Base-by-base conservation (phyloP, 164 flowering plant genomes). In the Berberis vulgaris region DNA sequence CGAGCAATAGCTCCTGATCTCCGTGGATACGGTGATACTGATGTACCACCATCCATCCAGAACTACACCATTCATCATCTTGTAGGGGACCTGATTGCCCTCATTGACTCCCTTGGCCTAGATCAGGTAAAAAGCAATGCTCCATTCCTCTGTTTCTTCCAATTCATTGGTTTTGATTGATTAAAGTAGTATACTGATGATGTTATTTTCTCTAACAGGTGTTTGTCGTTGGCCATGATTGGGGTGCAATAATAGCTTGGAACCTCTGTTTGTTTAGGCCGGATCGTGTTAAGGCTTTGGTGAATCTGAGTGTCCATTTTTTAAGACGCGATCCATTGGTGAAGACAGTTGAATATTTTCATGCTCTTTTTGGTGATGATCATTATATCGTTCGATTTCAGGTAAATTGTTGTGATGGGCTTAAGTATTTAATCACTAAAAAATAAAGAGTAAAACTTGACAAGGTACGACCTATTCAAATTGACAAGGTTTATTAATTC, bases 191-290 rank as follows among this genome's bases (percentile, higher is more conserved):
- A 26, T 26, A 26, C 4, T 59, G 45, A 13, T 50, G 13, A 3
- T 44, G 10, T 45, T 12, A 41, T 53, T 43, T 53, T 43, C 26
- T 26, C 26, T 26, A 0, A 5, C n/a, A 56, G 70, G 84, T 81
- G n/a, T 83, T 81, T 69, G 47, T 87, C 40, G 89, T 87, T 12
- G 89, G 83, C n/a, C 90, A 85, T 67, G 95, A 85, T 55, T 87
- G 88, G 90, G 90, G 95, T 0, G 90, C 94, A 1, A 11, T 61
- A 1, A 66, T 83, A 1, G 88, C 85, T n/a, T 87, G 94, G 94
- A 12, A 73, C 39, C 66, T 87, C 7, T 77, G 84, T 80, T 52
- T 77, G 77, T 69, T 83, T 44, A 68, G 88, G 67, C 88, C 89
- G 1, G 89, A 87, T 50, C 54, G 84, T 42, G 67, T 87, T 43